A percentile compares a stretch with the other conserved stretches of the same genome.
Evolutionary conservation across 257 asterid species (phyloP).

Genomic region (Ophiorrhiza pumila): DNA sequence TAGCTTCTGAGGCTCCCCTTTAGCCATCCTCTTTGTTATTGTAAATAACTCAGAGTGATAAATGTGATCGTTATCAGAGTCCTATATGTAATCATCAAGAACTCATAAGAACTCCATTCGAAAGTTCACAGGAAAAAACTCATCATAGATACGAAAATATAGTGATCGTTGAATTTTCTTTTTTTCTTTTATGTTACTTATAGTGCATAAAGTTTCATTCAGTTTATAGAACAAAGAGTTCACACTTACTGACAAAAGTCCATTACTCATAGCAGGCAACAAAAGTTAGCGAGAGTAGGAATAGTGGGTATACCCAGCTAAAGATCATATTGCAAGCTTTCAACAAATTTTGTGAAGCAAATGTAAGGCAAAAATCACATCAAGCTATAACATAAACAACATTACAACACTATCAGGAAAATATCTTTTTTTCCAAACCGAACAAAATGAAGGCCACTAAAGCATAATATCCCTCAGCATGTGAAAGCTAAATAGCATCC

Average conservation of each 20-base stretch:
- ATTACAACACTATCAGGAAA: not conserved
- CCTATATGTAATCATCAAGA: slow-evolving; percentile 40
- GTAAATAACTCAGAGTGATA: slow-evolving; percentile 92
- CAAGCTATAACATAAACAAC: not conserved
- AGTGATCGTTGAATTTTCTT: too few species aligned
- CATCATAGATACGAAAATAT: too few species aligned
- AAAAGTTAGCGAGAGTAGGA: not conserved
- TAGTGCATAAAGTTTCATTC: not conserved
- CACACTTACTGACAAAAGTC: not conserved
- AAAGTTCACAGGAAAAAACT: not conserved
- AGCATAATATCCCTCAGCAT: not conserved
- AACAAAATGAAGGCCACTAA: not conserved
- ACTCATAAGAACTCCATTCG: not conserved
- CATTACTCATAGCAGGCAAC: not conserved
- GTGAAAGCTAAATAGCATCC: not conserved
- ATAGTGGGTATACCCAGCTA: not conserved
- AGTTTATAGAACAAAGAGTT: not conserved
- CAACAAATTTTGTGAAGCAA: not conserved
- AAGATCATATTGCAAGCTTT: not conserved
- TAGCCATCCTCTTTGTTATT: slow-evolving; percentile 81
- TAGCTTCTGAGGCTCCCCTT: slow-evolving; percentile 86
- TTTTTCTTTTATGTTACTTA: not conserved
- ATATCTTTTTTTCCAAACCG: not conserved
- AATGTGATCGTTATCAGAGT: slow-evolving; percentile 96
- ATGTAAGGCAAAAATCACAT: not conserved